Evolutionary conservation across 345 rosid species (phyloP).

Genomic region (Eucalyptus pauciflora): DNA sequence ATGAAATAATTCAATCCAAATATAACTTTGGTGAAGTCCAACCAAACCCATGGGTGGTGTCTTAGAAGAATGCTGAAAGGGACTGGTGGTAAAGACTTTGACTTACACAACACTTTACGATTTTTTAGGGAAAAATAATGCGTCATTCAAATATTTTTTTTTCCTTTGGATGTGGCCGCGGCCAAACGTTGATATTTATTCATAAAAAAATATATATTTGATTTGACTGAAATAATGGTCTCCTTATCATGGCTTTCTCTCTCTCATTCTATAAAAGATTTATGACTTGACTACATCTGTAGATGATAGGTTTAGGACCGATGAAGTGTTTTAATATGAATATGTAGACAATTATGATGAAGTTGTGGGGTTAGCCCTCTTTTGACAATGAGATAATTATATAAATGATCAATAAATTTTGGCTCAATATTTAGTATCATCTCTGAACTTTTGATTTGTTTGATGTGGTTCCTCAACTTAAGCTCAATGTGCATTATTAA

Average conservation of each 20-base stretch:
- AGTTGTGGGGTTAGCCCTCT: neutral
- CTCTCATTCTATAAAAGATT: neutral
- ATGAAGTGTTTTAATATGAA: neutral
- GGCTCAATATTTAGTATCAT: neutral
- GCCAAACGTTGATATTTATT: neutral
- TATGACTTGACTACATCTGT: accelerated
- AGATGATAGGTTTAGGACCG: neutral
- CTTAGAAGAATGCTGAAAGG: neutral
- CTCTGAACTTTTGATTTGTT: no score
- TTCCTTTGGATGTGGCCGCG: neutral
- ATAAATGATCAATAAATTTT: no score
- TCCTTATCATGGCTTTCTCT: neutral
- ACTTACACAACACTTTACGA: neutral
- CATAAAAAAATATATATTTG: neutral
- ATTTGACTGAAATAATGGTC: neutral
- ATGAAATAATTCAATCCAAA: neutral
- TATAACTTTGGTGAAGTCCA: neutral
- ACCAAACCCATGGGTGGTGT: neutral
- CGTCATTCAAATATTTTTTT: neutral
- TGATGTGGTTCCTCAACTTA: neutral
- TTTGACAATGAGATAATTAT: neutral
- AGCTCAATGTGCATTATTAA: accelerated
- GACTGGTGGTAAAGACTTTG: neutral
- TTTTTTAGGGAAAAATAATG: accelerated
- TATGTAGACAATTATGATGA: neutral